Conservation (phyloP, 1,284 basidiomycete genomes). For the Melampsora americana region DNA sequence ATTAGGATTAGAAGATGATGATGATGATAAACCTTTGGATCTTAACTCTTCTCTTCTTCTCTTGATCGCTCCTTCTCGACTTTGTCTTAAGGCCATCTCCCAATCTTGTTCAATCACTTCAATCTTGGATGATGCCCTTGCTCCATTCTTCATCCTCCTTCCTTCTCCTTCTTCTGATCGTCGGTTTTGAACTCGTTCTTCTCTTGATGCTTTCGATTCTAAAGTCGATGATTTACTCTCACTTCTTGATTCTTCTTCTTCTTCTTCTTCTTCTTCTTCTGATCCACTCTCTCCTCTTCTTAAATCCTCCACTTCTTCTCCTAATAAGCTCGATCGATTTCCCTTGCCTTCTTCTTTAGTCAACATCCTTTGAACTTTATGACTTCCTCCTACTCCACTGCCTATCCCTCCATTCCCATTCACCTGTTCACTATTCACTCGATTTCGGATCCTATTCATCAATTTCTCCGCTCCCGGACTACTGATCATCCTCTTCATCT, state of each 20-base stretch:
- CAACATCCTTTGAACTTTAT: background rate
- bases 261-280: no score
- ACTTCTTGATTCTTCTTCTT: no score
- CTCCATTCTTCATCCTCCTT: background rate
- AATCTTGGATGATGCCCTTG: background rate
- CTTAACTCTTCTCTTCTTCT: conserved; percentile 32
- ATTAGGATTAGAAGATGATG: no score
- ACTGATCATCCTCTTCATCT: conserved; percentile 27
- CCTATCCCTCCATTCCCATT: background rate
- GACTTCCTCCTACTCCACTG: no score
- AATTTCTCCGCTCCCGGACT: conserved; percentile 22
- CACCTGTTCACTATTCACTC: background rate
- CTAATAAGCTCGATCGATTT: background rate
- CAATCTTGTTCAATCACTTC: conserved; percentile 25
- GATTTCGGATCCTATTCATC: conserved; percentile 40
- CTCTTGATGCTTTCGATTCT: no score
- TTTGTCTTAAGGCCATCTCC: conserved; percentile 34
- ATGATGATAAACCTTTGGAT: no score
- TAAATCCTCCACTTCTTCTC: conserved; percentile 6
- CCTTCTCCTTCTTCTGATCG: background rate
- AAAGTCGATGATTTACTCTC: no score
- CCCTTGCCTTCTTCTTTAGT: background rate
- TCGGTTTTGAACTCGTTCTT: background rate
- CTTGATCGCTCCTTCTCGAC: conserved; percentile 36
- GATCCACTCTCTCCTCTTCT: no score